These are phyloP conservation scores for Globisporangium acanthophoron DNA, from an alignment of 352 stramenopile genomes.

Conservation along the genomic window DNA sequence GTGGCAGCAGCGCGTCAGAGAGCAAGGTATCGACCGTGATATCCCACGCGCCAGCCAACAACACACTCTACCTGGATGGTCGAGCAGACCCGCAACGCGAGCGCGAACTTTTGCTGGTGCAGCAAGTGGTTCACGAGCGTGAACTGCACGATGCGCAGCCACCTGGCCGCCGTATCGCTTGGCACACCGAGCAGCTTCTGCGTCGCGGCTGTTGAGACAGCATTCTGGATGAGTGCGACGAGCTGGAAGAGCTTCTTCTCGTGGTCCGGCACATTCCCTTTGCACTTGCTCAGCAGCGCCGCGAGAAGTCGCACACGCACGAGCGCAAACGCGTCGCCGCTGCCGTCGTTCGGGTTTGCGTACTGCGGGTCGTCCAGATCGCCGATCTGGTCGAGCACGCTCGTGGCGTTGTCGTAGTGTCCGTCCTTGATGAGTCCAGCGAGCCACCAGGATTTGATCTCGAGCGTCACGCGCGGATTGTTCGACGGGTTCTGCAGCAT, in stretches of 20 bases:
- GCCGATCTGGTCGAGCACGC: conserved; percentile 71
- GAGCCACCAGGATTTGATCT: conserved; percentile 83
- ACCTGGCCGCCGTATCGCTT: conserved; percentile 25
- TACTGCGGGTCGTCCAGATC: conserved; percentile 35
- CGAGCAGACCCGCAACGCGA: conserved; percentile 56
- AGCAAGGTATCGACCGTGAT: background rate
- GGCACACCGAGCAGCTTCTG: conserved; percentile 27
- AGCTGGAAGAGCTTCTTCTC: conserved; percentile 69
- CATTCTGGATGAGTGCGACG: conserved; percentile 23
- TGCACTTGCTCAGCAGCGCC: conserved; percentile 65
- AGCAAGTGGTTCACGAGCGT: conserved; percentile 65
- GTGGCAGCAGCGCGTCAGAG: background rate
- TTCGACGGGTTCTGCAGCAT: conserved; percentile 65
- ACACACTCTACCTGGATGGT: conserved; percentile 36
- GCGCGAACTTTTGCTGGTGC: conserved; percentile 66
- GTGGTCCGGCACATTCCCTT: conserved; percentile 43
- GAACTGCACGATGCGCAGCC: conserved; percentile 61
- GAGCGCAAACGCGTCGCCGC: conserved; percentile 34
- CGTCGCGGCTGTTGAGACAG: conserved; percentile 9
- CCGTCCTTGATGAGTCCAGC: conserved; percentile 73
- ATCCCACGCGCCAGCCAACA: background rate
- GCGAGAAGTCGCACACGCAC: conserved; percentile 62
- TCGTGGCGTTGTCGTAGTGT: conserved; percentile 70
- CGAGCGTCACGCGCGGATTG: conserved; percentile 35
- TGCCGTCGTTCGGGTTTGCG: conserved; percentile 3